Base-by-base conservation (phyloP, 1,284 basidiomycete genomes). In the Cutaneotrichosporon sp. region DNA sequence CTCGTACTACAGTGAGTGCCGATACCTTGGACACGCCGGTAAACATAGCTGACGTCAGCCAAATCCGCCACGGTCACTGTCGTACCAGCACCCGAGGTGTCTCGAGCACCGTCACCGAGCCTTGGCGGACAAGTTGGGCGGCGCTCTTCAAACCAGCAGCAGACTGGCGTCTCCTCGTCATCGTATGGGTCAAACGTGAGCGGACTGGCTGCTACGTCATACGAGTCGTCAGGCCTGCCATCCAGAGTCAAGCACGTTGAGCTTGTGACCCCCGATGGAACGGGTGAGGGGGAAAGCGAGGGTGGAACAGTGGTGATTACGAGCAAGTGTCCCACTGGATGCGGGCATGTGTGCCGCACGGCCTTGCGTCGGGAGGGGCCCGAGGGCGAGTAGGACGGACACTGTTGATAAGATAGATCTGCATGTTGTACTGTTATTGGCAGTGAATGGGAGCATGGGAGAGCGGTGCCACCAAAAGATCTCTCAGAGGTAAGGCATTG, bases 331-430 rank as follows among this genome's bases (percentile, higher is more conserved):
- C 74, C 76, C 5, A 62, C 66, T 5, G 76, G 77, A 2, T 79
- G 77, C 66, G 77, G 77, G 26, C 77, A 76, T 69, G 65, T 52
- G 47, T 79, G 77, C 65, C 61, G 75, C 21, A 61, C 64, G 10
- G 36, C 55, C 7, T 38, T 46, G 14, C 55, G 55, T 10, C 53
- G 40, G 5, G 22, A 56, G 36, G 21, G 38, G 26, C 21, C 5
- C 36, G 11, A 18, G 13, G 22, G 10, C 38, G 32, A 40, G 34
- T 26, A 38, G 26, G n/a, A 50, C 21, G 4, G 22, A 22, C 9
- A 14, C 22, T 26, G 49, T 26, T 26, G 49, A 51, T 30, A 31
- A 51, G 9, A 31, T 51, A 11, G 21, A 30, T 46, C 31, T 52
- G 51, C 31, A 52, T 52, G 51, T 52, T 52, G 51, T 52, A 52